A percentile compares a stretch with the other conserved stretches of the same genome.
Conservation (phyloP, 176 grass and related monocot genomes). For the Oryza brachyantha region DNA sequence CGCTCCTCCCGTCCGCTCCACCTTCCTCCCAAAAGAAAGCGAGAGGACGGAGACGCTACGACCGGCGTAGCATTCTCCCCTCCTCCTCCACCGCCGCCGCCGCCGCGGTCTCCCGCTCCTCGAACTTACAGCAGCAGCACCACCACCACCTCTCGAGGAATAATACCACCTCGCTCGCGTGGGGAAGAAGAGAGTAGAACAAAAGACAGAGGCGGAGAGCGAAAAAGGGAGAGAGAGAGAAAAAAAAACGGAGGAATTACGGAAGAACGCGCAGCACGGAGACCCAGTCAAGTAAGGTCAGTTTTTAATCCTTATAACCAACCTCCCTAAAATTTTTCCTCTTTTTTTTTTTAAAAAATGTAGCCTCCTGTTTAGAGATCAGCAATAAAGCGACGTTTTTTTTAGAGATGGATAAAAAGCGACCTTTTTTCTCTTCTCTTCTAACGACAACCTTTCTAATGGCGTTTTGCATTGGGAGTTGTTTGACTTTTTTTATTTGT, state of each 20-base stretch:
- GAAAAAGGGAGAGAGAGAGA: background rate
- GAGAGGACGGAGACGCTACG: background rate
- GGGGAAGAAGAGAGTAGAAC: background rate
- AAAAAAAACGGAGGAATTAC: background rate
- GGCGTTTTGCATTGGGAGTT: background rate
- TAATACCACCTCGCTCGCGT: background rate
- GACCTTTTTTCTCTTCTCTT: background rate
- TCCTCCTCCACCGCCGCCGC: background rate
- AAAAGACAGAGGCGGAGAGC: background rate
- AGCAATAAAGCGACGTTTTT: background rate
- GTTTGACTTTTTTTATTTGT: slow-evolving; percentile 34
- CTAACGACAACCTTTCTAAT: background rate
- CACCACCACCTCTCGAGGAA: background rate
- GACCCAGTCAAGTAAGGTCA: slow-evolving; percentile 28
- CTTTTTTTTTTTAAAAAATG: background rate
- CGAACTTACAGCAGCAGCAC: background rate
- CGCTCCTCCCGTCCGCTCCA: background rate
- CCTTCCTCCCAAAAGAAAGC: background rate
- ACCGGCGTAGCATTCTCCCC: background rate
- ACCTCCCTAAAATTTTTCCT: background rate
- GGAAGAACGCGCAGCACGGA: slow-evolving; percentile 9
- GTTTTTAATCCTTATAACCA: background rate
- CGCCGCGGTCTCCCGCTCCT: background rate
- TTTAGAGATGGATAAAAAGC: background rate
- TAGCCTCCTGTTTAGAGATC: background rate